These are phyloP conservation scores for Elaeagnus macrophylla DNA, from an alignment of 306 rosid genomes.

Conservation along the genomic window DNA sequence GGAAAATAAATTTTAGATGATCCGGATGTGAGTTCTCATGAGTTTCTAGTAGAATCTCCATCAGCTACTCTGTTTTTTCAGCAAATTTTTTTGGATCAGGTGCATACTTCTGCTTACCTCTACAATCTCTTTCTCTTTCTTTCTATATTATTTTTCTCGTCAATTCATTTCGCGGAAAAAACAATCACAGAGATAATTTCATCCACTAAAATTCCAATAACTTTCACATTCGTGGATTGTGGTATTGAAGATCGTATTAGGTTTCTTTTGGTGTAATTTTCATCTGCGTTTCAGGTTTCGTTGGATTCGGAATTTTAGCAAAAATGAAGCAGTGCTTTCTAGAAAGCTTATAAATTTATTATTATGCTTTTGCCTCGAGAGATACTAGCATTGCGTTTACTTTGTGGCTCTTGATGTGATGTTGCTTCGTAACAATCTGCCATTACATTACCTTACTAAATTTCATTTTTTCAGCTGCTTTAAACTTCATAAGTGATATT, in stretches of 20 bases:
- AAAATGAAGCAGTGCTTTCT: no score
- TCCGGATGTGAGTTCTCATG: constrained; percentile 18
- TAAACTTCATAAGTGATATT: no score
- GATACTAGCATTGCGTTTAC: no score
- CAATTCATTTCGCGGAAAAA: constrained; percentile 13
- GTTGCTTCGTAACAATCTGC: no score
- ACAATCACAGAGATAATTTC: constrained; percentile 1
- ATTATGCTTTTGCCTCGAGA: no score
- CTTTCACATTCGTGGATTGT: neutral
- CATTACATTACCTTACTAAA: no score
- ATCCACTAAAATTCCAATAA: neutral
- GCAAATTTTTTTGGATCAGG: constrained; percentile 37
- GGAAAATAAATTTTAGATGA: neutral
- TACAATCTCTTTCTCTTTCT: constrained; percentile 3
- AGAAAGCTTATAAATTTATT: no score
- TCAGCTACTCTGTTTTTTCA: constrained; percentile 2
- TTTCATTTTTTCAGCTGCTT: no score
- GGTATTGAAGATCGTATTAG: neutral
- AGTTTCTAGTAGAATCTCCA: constrained; percentile 13
- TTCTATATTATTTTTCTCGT: neutral
- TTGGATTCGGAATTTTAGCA: no score
- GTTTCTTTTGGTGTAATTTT: no score
- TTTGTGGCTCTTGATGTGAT: no score
- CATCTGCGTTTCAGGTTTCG: no score
- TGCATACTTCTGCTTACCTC: constrained; percentile 12